A percentile compares a stretch with the other conserved stretches of the same genome.
Evolutionary conservation across 129 eudicot species (phyloP).

Genomic region (Tanacetum coccineum): DNA sequence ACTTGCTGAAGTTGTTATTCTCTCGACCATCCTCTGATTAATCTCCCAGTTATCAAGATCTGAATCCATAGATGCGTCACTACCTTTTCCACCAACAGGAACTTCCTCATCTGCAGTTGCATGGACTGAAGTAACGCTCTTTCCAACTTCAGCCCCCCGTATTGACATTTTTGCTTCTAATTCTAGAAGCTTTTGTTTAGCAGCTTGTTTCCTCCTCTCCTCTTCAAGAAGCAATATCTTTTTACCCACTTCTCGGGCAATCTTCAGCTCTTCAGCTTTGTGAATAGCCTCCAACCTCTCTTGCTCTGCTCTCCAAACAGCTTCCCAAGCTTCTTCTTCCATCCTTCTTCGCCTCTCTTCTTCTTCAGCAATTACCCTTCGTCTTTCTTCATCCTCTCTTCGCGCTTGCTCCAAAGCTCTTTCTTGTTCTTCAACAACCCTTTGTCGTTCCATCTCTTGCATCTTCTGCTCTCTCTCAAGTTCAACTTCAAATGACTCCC

Average conservation of each 20-base stretch:
- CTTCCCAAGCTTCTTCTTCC: conserved; percentile 88
- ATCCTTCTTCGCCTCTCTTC: conserved; percentile 64
- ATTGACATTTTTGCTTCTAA: conserved; percentile 82
- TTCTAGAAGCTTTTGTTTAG: conserved; percentile 86
- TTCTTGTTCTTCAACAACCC: conserved; percentile 68
- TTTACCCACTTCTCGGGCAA: conserved; percentile 83
- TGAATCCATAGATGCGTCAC: too few relatives aligned
- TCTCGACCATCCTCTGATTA: too few relatives aligned
- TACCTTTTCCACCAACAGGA: too few relatives aligned
- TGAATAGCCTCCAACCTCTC: conserved; percentile 64
- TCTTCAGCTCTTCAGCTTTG: conserved; percentile 71
- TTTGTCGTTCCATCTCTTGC: conserved; percentile 92
- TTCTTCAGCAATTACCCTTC: conserved; percentile 62
- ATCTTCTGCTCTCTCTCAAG: conserved; percentile 91
- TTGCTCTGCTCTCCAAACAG: conserved; percentile 90
- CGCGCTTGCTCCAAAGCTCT: conserved; percentile 76
- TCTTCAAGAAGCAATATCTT: conserved; percentile 61
- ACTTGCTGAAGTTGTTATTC: too few relatives aligned
- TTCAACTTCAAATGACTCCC: conserved; percentile 97
- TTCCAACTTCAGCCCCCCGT: too few relatives aligned
- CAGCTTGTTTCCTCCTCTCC: conserved; percentile 91
- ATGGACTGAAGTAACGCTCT: too few relatives aligned
- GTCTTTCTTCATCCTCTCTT: conserved; percentile 85
- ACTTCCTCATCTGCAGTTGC: too few relatives aligned
- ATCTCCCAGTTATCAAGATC: too few relatives aligned